A percentile compares a stretch with the other conserved stretches of the same genome.
Evolutionary conservation across 2,329 filamentous ascomycete species (phyloP).

Genomic region (Monosporascus sp.): DNA sequence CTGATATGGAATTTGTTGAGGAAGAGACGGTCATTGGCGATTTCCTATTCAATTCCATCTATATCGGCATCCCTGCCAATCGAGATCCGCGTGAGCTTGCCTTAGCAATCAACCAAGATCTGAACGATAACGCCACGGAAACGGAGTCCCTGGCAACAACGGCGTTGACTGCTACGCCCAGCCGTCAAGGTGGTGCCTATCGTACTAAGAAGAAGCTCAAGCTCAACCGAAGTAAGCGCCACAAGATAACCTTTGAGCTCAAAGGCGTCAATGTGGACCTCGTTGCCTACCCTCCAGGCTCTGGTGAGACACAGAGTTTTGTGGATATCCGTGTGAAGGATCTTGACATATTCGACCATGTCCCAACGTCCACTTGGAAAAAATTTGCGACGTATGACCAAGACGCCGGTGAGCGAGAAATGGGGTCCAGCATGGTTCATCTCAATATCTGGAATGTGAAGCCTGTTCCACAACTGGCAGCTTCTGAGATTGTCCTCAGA

Average conservation of each 20-base stretch:
- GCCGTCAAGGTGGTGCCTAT: constrained; percentile 39
- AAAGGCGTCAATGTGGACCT: constrained; percentile 79
- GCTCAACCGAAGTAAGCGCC: constrained; percentile 77
- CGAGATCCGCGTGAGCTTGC: constrained; percentile 78
- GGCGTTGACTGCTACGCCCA: constrained; percentile 56
- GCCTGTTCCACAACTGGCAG: constrained; percentile 76
- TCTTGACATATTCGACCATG: constrained; percentile 87
- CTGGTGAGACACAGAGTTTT: constrained; percentile 80
- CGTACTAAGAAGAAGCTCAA: constrained; percentile 58
- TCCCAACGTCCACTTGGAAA: constrained; percentile 95
- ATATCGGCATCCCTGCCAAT: constrained; percentile 86
- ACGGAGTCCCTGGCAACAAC: constrained; percentile 85
- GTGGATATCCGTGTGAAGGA: constrained; percentile 78
- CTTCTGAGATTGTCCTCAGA: constrained; percentile 82
- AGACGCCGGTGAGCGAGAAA: constrained; percentile 80
- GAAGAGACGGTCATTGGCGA: constrained; percentile 87
- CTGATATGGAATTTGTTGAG: constrained; percentile 66
- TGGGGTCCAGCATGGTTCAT: constrained; percentile 83
- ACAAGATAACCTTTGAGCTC: constrained; percentile 95
- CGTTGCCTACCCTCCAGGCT: constrained; percentile 69
- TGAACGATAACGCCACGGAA: constrained; percentile 82
- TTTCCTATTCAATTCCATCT: constrained; percentile 97
- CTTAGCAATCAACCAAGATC: constrained; percentile 78
- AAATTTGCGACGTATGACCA: constrained; percentile 95
- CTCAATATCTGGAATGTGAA: constrained; percentile 84